Percentiles rank a stretch among this genome's conserved stretches.
phyloP scores from a whole-genome alignment of 192 early-diverging fungal species.

The Rhizoclosmatium sp. region DNA sequence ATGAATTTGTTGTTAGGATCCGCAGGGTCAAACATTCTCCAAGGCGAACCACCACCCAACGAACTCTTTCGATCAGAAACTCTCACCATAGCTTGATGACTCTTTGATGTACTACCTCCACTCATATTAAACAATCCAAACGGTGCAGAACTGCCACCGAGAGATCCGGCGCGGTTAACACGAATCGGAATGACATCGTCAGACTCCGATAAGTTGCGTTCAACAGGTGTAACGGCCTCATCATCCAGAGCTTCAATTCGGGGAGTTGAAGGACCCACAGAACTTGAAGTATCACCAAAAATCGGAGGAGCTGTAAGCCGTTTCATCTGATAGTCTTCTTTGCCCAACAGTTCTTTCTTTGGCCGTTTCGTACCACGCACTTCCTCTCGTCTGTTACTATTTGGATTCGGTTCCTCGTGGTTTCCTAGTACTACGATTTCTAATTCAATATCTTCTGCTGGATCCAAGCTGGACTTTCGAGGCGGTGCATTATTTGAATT shows the following conservation, averaged over 20 bases:
- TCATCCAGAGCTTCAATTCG: neutral
- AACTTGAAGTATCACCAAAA: neutral
- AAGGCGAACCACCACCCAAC: neutral
- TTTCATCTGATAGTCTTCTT: too few relatives aligned
- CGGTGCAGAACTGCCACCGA: too few relatives aligned
- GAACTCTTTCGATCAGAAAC: neutral
- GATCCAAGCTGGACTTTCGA: neutral
- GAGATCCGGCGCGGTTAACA: too few relatives aligned
- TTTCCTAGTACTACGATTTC: conserved; percentile 17
- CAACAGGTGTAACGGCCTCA: too few relatives aligned
- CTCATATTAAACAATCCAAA: too few relatives aligned
- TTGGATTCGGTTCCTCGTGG: neutral
- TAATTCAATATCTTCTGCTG: conserved; percentile 19
- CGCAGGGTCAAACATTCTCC: neutral
- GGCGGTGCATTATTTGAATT: neutral
- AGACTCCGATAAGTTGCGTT: too few relatives aligned
- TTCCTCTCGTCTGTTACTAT: too few relatives aligned
- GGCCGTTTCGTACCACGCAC: too few relatives aligned
- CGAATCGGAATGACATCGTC: too few relatives aligned
- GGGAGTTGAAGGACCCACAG: neutral
- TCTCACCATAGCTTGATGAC: neutral
- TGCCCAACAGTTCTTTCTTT: too few relatives aligned
- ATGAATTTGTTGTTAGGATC: too few relatives aligned
- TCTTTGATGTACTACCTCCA: too few relatives aligned
- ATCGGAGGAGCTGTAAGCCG: neutral